Evolutionary conservation across 2,329 filamentous ascomycete genomes (phyloP).

Genomic region (Stemphylium beticola): DNA sequence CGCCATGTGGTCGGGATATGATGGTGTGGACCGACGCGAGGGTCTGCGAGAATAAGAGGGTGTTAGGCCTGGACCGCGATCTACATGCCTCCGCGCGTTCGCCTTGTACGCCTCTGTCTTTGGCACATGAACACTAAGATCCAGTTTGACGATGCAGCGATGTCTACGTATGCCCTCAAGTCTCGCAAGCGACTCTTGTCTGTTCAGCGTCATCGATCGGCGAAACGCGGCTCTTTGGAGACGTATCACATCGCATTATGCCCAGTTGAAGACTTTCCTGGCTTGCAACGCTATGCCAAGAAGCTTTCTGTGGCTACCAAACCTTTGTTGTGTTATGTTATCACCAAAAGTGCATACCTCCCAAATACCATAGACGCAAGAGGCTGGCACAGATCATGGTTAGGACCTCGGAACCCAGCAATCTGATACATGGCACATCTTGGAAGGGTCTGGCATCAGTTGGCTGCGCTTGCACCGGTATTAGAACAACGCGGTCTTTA

Average conservation of each 20-base stretch:
- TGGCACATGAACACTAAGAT: background rate
- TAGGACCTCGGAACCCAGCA: background rate
- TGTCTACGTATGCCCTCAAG: too few species aligned
- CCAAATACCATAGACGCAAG: background rate
- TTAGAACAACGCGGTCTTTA: background rate
- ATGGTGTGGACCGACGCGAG: slow-evolving; percentile 4
- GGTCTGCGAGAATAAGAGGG: background rate
- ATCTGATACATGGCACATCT: background rate
- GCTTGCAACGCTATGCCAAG: background rate
- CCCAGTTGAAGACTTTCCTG: background rate
- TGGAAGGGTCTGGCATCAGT: background rate
- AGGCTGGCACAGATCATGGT: background rate
- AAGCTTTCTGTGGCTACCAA: background rate
- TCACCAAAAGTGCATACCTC: background rate
- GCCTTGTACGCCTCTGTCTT: slow-evolving; percentile 1
- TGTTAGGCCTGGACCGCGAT: slow-evolving; percentile 8
- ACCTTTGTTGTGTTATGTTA: background rate
- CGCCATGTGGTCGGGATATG: slow-evolving; percentile 1
- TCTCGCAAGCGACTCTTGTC: too few species aligned
- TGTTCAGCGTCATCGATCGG: slow-evolving; percentile 7
- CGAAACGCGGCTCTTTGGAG: background rate
- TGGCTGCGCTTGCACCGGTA: background rate
- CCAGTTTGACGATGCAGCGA: background rate
- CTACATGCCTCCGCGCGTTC: slow-evolving; percentile 6
- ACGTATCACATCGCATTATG: too few species aligned